Conservation (phyloP, 2,329 filamentous ascomycete species). For the Aspergillus flavus region DNA sequence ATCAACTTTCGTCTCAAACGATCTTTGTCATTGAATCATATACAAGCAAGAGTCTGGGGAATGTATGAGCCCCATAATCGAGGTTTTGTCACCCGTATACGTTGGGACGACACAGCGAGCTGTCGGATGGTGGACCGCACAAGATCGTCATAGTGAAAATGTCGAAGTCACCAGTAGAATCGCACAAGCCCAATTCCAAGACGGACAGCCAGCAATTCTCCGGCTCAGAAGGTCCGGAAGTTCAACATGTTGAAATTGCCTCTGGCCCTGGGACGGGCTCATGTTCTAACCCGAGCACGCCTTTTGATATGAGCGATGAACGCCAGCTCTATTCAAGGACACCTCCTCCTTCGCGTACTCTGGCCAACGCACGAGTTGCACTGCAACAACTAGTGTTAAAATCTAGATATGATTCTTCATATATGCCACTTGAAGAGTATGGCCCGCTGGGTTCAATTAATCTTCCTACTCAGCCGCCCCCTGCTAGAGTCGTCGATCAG, state of each 20-base stretch:
- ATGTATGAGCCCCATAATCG: background rate
- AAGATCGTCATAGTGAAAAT: background rate
- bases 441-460: background rate
- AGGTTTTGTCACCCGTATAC: background rate
- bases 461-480: background rate
- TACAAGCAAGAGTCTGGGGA: background rate
- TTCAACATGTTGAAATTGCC: slow-evolving; percentile 12
- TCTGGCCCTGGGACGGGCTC: background rate
- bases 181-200: background rate
- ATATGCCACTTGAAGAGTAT: background rate
- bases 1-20: background rate
- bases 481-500: background rate
- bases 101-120: background rate
- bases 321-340: background rate
- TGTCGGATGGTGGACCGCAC: background rate
- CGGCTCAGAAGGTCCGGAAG: background rate
- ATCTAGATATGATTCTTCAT: background rate
- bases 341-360: background rate
- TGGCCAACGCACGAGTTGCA: background rate
- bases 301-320: background rate
- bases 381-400: background rate
- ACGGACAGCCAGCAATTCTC: background rate
- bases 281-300: background rate
- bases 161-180: background rate
- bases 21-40: background rate